phyloP scores from a whole-genome alignment of 202 grass and related monocot genomes.

The Zizania palustris region DNA sequence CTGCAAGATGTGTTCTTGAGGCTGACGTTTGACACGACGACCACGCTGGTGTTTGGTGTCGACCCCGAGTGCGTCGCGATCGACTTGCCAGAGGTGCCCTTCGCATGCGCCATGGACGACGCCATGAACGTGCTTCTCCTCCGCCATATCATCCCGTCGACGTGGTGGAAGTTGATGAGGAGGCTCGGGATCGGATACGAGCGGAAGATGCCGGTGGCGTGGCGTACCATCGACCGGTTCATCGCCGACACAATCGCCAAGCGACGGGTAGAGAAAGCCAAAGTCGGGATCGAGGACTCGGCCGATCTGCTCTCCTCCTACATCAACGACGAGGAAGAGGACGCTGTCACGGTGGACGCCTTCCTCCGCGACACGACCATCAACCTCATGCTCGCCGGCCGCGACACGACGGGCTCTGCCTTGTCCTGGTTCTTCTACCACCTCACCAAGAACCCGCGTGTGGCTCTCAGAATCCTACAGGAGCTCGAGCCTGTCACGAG shows the following conservation, averaged over 20 bases:
- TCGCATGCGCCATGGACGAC: constrained; percentile 71
- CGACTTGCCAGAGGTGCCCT: constrained; percentile 50
- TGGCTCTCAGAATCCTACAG: constrained; percentile 46
- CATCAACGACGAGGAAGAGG: constrained; percentile 53
- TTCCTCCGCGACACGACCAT: constrained; percentile 75
- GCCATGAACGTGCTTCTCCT: constrained; percentile 64
- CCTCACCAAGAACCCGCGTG: constrained; percentile 51
- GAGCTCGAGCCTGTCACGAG: constrained; percentile 55
- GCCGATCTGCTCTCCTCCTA: constrained; percentile 76
- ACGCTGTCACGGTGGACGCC: constrained; percentile 29
- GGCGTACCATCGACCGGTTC: constrained; percentile 66
- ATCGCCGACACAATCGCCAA: constrained; percentile 59
- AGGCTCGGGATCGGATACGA: constrained; percentile 51
- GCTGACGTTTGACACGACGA: constrained; percentile 73
- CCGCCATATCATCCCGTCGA: constrained; percentile 50
- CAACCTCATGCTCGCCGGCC: constrained; percentile 76
- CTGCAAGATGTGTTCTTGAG: constrained; percentile 77
- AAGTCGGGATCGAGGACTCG: constrained; percentile 9
- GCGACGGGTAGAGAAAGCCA: constrained; percentile 43
- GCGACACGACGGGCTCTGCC: constrained; percentile 75
- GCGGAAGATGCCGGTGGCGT: constrained; percentile 50
- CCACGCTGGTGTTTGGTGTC: constrained; percentile 69
- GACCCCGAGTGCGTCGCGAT: constrained; percentile 57
- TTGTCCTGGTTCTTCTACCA: constrained; percentile 88
- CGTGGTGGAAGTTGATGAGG: constrained; percentile 64